Evolutionary conservation across 2,329 filamentous ascomycete genomes (phyloP).

Genomic region (Grosmannia huntii): DNA sequence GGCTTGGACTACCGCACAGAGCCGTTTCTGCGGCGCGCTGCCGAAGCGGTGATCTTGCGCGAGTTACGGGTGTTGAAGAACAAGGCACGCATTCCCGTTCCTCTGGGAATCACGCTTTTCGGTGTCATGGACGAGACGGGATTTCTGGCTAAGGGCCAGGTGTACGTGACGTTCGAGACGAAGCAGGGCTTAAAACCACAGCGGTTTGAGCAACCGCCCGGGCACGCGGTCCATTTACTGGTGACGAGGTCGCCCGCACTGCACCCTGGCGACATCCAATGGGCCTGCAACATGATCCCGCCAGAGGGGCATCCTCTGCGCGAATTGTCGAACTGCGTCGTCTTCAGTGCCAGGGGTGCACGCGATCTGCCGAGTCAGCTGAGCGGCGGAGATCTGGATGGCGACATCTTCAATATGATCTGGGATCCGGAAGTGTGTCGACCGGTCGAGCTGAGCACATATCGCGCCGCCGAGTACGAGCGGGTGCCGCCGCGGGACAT

Average conservation of each 20-base stretch:
- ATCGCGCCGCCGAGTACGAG: constrained; percentile 58
- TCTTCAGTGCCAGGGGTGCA: constrained; percentile 58
- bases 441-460: constrained; percentile 29
- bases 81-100: constrained; percentile 60
- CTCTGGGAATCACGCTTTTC: constrained; percentile 61
- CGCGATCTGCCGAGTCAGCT: constrained; percentile 69
- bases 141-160: constrained; percentile 50
- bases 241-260: constrained; percentile 71
- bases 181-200: constrained; percentile 9
- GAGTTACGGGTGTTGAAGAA: constrained; percentile 67
- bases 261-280: constrained; percentile 69
- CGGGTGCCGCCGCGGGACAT: constrained; percentile 43
- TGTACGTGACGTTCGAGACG: constrained; percentile 42
- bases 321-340: constrained; percentile 57
- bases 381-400: constrained; percentile 72
- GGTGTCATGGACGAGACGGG: constrained; percentile 76
- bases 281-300: constrained; percentile 49
- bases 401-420: constrained; percentile 70
- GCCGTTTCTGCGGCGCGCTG: constrained; percentile 52
- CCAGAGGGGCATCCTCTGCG: constrained; percentile 45
- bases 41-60: constrained; percentile 58
- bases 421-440: constrained; percentile 40
- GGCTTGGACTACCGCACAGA: constrained; percentile 55
- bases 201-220: constrained; percentile 10
- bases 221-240: constrained; percentile 32